Conservation (phyloP, 1,139 yeast species). For the Williopsis jadinii region DNA sequence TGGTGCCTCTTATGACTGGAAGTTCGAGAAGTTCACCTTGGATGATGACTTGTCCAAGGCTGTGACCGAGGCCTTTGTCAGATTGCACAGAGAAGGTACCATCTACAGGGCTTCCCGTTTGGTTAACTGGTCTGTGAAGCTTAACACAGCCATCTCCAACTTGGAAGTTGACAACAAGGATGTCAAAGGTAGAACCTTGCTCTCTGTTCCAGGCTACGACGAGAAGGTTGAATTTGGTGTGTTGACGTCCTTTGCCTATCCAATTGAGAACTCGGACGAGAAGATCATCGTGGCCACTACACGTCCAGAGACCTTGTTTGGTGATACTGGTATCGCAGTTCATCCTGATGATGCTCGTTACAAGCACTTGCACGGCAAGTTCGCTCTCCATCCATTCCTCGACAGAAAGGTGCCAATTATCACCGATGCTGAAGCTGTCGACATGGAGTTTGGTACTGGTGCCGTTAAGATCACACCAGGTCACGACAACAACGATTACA, state of each 20-base stretch:
- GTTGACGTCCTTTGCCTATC: constrained; percentile 87
- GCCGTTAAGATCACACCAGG: constrained; percentile 99
- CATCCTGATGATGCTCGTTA: constrained; percentile 94
- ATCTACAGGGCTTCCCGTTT: constrained; percentile 91
- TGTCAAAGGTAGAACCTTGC: constrained; percentile 70
- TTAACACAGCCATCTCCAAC: constrained; percentile 93
- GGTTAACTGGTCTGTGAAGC: constrained; percentile 93
- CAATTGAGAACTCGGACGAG: constrained; percentile 84
- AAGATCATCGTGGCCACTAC: constrained; percentile 91
- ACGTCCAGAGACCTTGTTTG: constrained; percentile 96
- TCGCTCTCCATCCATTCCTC: constrained; percentile 82
- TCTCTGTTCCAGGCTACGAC: constrained; percentile 86
- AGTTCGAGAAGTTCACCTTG: constrained; percentile 87
- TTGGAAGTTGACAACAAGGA: constrained; percentile 94
- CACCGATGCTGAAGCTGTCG: constrained; percentile 89
- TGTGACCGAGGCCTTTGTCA: constrained; percentile 87
- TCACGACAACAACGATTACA: constrained; percentile 95
- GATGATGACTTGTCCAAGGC: constrained; percentile 73
- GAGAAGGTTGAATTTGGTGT: constrained; percentile 94
- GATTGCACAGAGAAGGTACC: constrained; percentile 88
- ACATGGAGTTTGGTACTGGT: constrained; percentile 99
- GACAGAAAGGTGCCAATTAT: constrained; percentile 83
- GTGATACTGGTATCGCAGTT: constrained; percentile 96
- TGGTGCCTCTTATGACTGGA: constrained; percentile 98
- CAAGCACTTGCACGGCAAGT: constrained; percentile 91